These are phyloP conservation scores for Microcyclosporella mali DNA, from an alignment of 2,329 filamentous ascomycete genomes.

Conservation along the genomic window DNA sequence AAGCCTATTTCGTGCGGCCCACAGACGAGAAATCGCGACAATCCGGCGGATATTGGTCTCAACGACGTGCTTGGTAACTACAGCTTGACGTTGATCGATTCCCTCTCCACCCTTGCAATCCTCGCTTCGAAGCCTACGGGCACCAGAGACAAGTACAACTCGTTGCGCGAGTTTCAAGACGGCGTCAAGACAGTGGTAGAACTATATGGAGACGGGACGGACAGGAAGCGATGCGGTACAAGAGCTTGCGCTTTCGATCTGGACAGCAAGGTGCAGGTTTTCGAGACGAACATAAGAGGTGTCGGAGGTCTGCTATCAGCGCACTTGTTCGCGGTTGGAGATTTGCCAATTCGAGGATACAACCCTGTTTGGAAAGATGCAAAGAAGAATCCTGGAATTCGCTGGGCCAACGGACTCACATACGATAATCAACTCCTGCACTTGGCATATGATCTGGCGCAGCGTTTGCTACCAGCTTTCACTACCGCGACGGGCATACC, in stretches of 20 bases:
- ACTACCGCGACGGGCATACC: slow-evolving; percentile 86
- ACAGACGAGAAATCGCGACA: slow-evolving; percentile 72
- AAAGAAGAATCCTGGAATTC: slow-evolving; percentile 36
- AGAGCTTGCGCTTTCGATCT: slow-evolving; percentile 80
- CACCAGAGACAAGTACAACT: slow-evolving; percentile 41
- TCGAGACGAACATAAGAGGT: slow-evolving; percentile 93
- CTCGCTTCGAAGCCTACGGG: slow-evolving; percentile 64
- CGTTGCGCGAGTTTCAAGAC: slow-evolving; percentile 62
- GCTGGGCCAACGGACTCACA: slow-evolving; percentile 52
- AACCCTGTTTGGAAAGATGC: slow-evolving; percentile 42
- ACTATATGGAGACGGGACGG: slow-evolving; percentile 79
- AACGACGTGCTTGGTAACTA: slow-evolving; percentile 98
- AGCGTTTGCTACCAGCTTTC: slow-evolving; percentile 83
- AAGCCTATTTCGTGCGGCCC: slow-evolving; percentile 79
- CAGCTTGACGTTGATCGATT: slow-evolving; percentile 91
- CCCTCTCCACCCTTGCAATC: slow-evolving; percentile 87
- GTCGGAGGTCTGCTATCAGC: slow-evolving; percentile 86
- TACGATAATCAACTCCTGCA: slow-evolving; percentile 88
- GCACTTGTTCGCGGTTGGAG: slow-evolving; percentile 86
- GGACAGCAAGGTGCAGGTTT: slow-evolving; percentile 97
- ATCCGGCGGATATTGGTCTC: slow-evolving; percentile 74
- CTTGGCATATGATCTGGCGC: slow-evolving; percentile 78
- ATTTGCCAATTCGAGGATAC: slow-evolving; percentile 80
- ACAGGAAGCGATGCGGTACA: slow-evolving; percentile 63
- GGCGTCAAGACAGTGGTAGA: slow-evolving; percentile 69